Conservation (phyloP, 2,329 filamentous ascomycete genomes). For the Aspergillus novofumigatus region DNA sequence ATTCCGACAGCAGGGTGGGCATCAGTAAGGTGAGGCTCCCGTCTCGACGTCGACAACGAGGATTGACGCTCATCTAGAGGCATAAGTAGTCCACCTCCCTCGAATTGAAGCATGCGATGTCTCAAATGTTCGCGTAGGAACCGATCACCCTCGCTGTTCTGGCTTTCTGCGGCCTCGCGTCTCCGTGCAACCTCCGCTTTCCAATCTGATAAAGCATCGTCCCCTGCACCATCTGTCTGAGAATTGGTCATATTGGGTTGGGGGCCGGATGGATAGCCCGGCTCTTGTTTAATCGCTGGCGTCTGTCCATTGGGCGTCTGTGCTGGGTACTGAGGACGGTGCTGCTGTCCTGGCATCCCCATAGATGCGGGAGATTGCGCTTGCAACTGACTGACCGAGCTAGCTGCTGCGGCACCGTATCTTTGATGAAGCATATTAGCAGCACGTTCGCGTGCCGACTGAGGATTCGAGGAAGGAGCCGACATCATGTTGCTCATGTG, state of each 20-base stretch:
- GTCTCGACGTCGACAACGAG: conserved; percentile 35
- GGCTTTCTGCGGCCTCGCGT: conserved; percentile 35
- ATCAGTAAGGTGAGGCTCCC: conserved; percentile 17
- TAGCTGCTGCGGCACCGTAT: conserved; percentile 40
- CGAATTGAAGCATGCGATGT: conserved; percentile 38
- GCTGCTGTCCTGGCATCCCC: conserved; percentile 33
- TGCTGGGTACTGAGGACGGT: conserved; percentile 21
- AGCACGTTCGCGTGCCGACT: conserved; percentile 53
- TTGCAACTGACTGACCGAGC: conserved; percentile 43
- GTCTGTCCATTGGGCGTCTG: conserved; percentile 37
- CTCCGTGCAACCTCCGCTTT: conserved; percentile 43
- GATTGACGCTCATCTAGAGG: conserved; percentile 38
- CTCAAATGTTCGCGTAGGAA: conserved; percentile 41
- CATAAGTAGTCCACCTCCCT: conserved; percentile 45
- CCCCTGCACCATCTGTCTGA: conserved; percentile 73
- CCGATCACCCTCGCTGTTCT: conserved; percentile 35
- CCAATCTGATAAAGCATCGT: conserved; percentile 55
- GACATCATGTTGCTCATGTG: conserved; percentile 34
- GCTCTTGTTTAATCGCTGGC: conserved; percentile 41
- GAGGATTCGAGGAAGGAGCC: conserved; percentile 36
- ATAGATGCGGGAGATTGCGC: conserved; percentile 36
- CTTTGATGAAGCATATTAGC: conserved; percentile 48
- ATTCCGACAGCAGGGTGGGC: conserved; percentile 11
- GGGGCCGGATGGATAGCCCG: conserved; percentile 32
- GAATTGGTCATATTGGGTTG: conserved; percentile 45